Conservation (phyloP, 2,329 filamentous ascomycete genomes). For the Bisporella sp. region DNA sequence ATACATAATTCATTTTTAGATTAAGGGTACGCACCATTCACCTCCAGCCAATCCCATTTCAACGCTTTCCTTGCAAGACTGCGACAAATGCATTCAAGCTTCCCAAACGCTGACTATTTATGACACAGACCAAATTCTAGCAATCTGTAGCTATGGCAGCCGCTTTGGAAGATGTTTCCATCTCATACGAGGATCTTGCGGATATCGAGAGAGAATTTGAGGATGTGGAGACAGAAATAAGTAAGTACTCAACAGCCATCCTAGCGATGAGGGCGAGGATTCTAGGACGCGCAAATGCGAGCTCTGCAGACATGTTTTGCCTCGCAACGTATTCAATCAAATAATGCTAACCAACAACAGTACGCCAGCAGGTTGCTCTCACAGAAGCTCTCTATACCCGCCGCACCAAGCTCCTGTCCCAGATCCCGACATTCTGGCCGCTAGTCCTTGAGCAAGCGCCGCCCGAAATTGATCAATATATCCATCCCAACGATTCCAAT, state of each 20-base stretch:
- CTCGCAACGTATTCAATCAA: slow-evolving; percentile 5
- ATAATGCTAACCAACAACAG: slow-evolving; percentile 33
- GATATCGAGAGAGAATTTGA: slow-evolving; percentile 80
- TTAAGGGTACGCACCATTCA: no score
- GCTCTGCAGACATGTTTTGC: background rate
- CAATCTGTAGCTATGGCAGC: slow-evolving; percentile 24
- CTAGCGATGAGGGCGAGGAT: no score
- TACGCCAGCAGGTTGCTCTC: slow-evolving; percentile 65
- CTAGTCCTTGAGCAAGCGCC: slow-evolving; percentile 85
- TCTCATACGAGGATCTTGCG: slow-evolving; percentile 70
- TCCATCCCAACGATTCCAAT: slow-evolving; percentile 72
- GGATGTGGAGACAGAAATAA: slow-evolving; percentile 73
- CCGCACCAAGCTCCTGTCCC: slow-evolving; percentile 61
- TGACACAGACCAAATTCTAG: no score
- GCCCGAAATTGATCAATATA: slow-evolving; percentile 78
- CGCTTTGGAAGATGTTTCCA: slow-evolving; percentile 32
- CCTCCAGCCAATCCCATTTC: no score
- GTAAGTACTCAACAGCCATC: background rate
- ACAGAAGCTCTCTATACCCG: slow-evolving; percentile 67
- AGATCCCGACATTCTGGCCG: slow-evolving; percentile 90
- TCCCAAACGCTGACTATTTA: no score
- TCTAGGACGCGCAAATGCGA: no score
- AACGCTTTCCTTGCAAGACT: no score
- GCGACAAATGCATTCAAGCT: no score
- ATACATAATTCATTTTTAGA: no score